Evolutionary conservation across 1,284 basidiomycete species (phyloP), one percentile per base, ranked within the genome.

Genomic region (Puccinia hordei): DNA sequence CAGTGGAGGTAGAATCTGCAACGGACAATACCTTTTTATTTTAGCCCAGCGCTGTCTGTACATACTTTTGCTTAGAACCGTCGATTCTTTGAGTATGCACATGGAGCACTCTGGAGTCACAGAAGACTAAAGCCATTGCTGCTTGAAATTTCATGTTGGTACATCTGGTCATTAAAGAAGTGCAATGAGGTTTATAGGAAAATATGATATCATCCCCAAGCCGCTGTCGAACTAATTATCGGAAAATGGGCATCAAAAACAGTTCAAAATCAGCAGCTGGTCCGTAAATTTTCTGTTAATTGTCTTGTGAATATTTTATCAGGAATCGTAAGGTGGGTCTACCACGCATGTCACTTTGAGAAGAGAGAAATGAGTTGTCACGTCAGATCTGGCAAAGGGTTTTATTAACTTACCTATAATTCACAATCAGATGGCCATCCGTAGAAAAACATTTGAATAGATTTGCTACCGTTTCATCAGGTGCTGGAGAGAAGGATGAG

Each of bases 341-440:
- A n/a, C 1, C 9, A 59, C 9, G 24, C 8, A 17, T n/a, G n/a
- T n/a, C n/a, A n/a, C n/a, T n/a, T n/a, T 10, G 17, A 27, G 12
- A 59, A 12, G 46, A 49, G 13, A 17, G 3, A 49, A 2, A 30
- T 1, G 27, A 17, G 24, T 8, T 59, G 6, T 59, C 1, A 30
- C 3, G 4, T 8, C 6, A 30, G 57, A 59, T 59, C 24, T 59
- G 9, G 15, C 30, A 59, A 10, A 33, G 12, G 13, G 5, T 66
- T 6, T 33, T 27, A 63, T 27, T 8, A 44, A 41, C 63, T 2
- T 2, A 92, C 94, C 93, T 95, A 85, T 97, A 97, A 87, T 98
- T 97, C 68, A 98, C 94, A 86, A 97, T 96, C 83, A 97, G 88
- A 86, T 95, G 93, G 0, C 92, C 93, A 83, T 95, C 94, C 0